Evolutionary conservation across 768 basidiomycete genomes (phyloP), one percentile per base, ranked within the genome.

Genomic region (Russula vinacea): DNA sequence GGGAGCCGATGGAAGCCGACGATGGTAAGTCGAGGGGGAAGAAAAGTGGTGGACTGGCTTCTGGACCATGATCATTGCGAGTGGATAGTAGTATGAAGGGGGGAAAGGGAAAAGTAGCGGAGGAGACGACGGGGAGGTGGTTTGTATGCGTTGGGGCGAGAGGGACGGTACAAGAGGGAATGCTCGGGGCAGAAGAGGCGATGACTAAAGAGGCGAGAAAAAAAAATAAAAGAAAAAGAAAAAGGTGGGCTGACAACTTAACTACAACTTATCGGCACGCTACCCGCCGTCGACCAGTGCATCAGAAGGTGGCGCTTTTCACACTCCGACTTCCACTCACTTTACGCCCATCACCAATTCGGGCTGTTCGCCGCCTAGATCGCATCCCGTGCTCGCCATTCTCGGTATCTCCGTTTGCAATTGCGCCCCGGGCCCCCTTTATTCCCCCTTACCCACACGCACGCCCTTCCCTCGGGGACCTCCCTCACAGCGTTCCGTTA

Each of bases 1-100:
- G 9, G 86, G 86, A 0, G 89, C 88, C 0, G 89, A 89, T 22
- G 88, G 84, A 71, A 84, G 83, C 59, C 89, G 79, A 65, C 83
- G 79, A 73, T 89, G 88, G 45, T 64, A 26, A 50, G 74, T 71
- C 40, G 70, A 58, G 1, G 69, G 70, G 0, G 77, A 68, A 39
- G 73, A 67, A 40, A 75, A 71, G 17, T 72, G 54, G 22, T 73
- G 70, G 61, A 71, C 69, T 60, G 78, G 79, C 40, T 76, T 75
- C 67, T 73, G 80, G 40, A 74, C 71, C 73, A 80, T 78, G 10
- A 81, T 68, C 81, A 81, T 81, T 37, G 62, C 65, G 62, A 62
- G 32, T 5, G 29, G 42, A 35, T 26, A 59, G 58, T 9, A 14
- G 13, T 2, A 29, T 17, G 22, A 63, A 54, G 50, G 60, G 58